Conservation (phyloP, 2,329 filamentous ascomycete genomes). For the Colletotrichum sp. region DNA sequence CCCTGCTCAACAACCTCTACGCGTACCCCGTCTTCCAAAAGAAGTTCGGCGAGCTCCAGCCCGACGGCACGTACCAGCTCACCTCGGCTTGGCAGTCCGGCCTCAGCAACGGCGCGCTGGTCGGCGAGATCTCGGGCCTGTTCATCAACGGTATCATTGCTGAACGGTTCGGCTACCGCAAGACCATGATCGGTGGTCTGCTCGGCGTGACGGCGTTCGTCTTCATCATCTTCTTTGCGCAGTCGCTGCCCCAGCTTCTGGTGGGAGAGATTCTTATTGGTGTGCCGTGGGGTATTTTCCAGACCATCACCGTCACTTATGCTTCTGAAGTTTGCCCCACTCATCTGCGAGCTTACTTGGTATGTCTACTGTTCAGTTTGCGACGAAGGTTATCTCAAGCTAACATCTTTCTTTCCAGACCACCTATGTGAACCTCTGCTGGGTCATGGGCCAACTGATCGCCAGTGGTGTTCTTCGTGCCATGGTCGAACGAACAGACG, state of each 20-base stretch:
- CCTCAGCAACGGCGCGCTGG: constrained; percentile 50
- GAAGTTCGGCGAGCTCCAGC: constrained; percentile 40
- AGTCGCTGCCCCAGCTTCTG: constrained; percentile 44
- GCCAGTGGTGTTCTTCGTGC: constrained; percentile 46
- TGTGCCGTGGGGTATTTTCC: constrained; percentile 52
- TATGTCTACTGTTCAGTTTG: constrained; percentile 29
- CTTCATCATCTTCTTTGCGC: constrained; percentile 53
- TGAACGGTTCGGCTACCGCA: constrained; percentile 50
- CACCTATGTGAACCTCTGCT: constrained; percentile 54
- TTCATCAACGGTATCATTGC: constrained; percentile 53
- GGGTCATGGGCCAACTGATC: constrained; percentile 53
- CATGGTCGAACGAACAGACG: constrained; percentile 37
- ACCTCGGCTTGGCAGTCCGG: constrained; percentile 55
- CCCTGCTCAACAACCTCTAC: constrained; percentile 18
- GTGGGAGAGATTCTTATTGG: constrained; percentile 51
- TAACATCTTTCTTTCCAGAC: constrained; percentile 32
- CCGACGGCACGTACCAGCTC: constrained; percentile 47
- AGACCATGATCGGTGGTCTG: constrained; percentile 50
- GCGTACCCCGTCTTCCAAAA: constrained; percentile 33
- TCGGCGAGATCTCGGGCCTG: constrained; percentile 56
- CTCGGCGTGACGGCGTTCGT: constrained; percentile 45
- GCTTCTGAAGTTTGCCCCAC: constrained; percentile 51
- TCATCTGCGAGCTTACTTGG: constrained; percentile 51
- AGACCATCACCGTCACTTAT: constrained; percentile 52
- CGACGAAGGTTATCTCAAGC: background rate